Evolutionary conservation across 2,329 filamentous ascomycete genomes (phyloP).

Genomic region (Fusarium udum): DNA sequence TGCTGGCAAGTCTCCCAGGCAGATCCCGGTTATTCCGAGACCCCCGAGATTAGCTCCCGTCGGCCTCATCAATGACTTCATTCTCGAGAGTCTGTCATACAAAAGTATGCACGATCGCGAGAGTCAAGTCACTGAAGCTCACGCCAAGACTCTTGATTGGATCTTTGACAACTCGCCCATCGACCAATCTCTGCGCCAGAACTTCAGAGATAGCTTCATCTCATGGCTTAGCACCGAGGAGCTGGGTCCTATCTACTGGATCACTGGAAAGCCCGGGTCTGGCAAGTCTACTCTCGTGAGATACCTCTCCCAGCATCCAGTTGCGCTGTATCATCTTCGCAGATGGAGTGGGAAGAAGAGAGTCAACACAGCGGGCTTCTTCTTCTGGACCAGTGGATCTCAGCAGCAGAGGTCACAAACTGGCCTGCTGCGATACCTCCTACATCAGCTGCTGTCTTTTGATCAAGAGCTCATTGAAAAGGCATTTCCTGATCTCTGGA

Average conservation of each 20-base stretch:
- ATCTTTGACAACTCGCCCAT: slow-evolving; percentile 41
- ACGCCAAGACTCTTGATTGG: slow-evolving; percentile 51
- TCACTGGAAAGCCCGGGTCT: slow-evolving; percentile 47
- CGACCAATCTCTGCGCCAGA: neutral
- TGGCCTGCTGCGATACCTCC: slow-evolving; percentile 49
- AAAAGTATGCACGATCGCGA: slow-evolving; percentile 47
- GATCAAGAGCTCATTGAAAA: neutral
- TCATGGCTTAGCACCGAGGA: neutral
- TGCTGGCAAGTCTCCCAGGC: neutral
- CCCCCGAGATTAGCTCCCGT: slow-evolving; percentile 18
- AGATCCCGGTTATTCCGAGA: neutral
- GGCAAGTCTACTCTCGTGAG: slow-evolving; percentile 59
- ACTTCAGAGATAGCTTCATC: neutral
- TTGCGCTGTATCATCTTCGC: slow-evolving; percentile 21
- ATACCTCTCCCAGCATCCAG: slow-evolving; percentile 44
- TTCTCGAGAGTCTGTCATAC: slow-evolving; percentile 46
- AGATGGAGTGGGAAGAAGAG: slow-evolving; percentile 42
- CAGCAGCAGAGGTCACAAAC: slow-evolving; percentile 49
- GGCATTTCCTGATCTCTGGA: slow-evolving; percentile 1
- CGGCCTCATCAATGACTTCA: slow-evolving; percentile 44
- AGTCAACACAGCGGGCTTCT: slow-evolving; percentile 51
- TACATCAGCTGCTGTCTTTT: slow-evolving; percentile 48
- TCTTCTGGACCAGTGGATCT: slow-evolving; percentile 57
- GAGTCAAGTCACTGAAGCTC: slow-evolving; percentile 44
- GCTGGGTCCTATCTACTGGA: slow-evolving; percentile 1